Conservation (phyloP, 306 rosid genomes). For the Vachellia collinsii region DNA sequence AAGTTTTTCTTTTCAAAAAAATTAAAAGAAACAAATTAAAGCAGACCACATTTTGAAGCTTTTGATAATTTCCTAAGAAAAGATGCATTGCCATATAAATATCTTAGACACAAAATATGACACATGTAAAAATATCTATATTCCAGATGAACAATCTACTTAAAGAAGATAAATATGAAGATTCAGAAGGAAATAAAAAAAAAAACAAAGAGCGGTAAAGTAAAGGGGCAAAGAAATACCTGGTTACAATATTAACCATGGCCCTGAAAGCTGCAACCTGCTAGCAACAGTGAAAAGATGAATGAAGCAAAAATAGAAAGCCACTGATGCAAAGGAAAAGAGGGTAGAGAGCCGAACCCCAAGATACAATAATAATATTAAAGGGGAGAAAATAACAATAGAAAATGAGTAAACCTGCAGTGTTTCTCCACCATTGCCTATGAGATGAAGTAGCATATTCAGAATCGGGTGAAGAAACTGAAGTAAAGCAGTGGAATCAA, state of each 20-base stretch:
- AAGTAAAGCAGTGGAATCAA: conserved; percentile 97
- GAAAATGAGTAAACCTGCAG: conserved; percentile 73
- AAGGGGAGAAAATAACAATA: neutral
- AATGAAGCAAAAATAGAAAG: conserved; percentile 39
- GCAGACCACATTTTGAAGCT: neutral
- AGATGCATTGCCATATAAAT: neutral
- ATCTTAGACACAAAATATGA: conserved; percentile 7
- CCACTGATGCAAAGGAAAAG: conserved; percentile 19
- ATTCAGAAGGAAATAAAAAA: conserved; percentile 3
- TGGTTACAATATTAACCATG: conserved; percentile 95
- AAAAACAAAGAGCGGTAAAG: neutral
- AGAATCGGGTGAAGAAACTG: conserved; percentile 98
- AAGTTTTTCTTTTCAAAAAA: neutral
- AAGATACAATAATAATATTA: neutral
- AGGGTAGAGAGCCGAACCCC: conserved; percentile 15
- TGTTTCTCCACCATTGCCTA: conserved; percentile 99
- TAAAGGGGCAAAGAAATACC: conserved; percentile 47
- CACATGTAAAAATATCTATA: conserved; percentile 19
- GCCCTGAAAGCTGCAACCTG: conserved; percentile 99
- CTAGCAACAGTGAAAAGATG: conserved; percentile 38
- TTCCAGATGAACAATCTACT: neutral
- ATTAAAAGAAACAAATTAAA: neutral
- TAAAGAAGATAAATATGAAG: conserved; percentile 3
- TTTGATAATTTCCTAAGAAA: neutral
- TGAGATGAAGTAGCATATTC: conserved; percentile 98